Evolutionary conservation across 2,329 filamentous ascomycete species (phyloP).

Genomic region (Aspergillus chevalieri): DNA sequence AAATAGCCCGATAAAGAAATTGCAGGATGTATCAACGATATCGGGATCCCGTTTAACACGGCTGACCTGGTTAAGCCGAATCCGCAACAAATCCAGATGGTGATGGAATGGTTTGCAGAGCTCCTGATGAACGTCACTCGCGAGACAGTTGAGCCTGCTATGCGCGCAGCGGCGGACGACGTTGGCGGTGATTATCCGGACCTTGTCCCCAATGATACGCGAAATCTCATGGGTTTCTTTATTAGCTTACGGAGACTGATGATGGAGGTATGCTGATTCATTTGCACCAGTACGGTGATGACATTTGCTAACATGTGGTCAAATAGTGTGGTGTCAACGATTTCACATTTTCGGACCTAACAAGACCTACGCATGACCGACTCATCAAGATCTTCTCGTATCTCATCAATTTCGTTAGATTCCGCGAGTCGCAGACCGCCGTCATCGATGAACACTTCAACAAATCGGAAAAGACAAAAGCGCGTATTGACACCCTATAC

Average conservation of each 20-base stretch:
- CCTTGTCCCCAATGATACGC: constrained; percentile 75
- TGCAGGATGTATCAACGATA: constrained; percentile 93
- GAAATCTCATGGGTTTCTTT: constrained; percentile 95
- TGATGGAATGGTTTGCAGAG: constrained; percentile 97
- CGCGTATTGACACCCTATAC: constrained; percentile 79
- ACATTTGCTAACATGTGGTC: not conserved
- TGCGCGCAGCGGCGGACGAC: constrained; percentile 86
- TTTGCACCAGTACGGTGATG: not conserved
- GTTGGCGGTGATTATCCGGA: constrained; percentile 79
- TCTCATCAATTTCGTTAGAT: constrained; percentile 97
- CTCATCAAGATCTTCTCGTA: constrained; percentile 95
- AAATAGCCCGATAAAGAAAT: constrained; percentile 66
- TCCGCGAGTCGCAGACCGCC: constrained; percentile 83
- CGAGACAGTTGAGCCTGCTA: constrained; percentile 87
- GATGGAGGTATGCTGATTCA: constrained; percentile 44
- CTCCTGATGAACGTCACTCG: constrained; percentile 88
- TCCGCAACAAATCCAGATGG: constrained; percentile 88
- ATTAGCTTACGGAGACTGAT: constrained; percentile 73
- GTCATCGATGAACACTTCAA: constrained; percentile 94
- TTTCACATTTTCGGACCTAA: constrained; percentile 87
- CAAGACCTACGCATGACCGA: constrained; percentile 82
- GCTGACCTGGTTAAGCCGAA: constrained; percentile 91
- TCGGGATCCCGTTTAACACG: constrained; percentile 81
- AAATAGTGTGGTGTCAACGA: constrained; percentile 78
- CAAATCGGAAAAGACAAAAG: constrained; percentile 77